Conservation (phyloP, 306 rosid species). For the Trifolium pratense region DNA sequence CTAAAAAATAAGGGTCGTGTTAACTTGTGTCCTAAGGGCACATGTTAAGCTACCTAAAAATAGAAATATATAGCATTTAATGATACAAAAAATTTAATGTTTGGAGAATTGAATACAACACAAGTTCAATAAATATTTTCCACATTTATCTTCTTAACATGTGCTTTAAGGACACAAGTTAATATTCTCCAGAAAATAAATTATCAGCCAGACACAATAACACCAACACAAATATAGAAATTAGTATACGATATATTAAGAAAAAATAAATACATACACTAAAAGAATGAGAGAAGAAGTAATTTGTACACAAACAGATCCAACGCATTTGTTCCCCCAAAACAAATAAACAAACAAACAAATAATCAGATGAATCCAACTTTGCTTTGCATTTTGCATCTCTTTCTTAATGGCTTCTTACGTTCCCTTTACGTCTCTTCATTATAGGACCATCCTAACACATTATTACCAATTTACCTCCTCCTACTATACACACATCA, state of each 20-base stretch:
- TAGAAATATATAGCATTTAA: no score
- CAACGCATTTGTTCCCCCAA: conserved; percentile 31
- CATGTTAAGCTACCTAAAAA: no score
- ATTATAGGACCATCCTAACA: conserved; percentile 1
- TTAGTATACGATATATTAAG: not conserved
- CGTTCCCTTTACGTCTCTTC: conserved; percentile 47
- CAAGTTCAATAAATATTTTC: no score
- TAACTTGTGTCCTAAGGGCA: no score
- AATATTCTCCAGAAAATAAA: no score
- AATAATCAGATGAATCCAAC: conserved; percentile 29
- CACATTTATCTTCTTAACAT: no score
- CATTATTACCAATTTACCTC: not conserved
- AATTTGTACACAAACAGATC: conserved; percentile 28
- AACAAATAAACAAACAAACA: conserved; percentile 14
- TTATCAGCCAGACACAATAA: not conserved
- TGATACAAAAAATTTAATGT: no score
- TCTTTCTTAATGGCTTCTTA: conserved; percentile 11
- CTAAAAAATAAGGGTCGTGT: no score
- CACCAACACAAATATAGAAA: not conserved
- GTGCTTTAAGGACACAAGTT: no score
- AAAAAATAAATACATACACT: not conserved
- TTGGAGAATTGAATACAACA: no score
- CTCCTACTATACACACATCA: not conserved
- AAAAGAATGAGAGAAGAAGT: conserved; percentile 5
- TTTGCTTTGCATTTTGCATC: conserved; percentile 19